Evolutionary conservation across 345 rosid genomes (phyloP).

Genomic region (Erysimum cheiranthoides): DNA sequence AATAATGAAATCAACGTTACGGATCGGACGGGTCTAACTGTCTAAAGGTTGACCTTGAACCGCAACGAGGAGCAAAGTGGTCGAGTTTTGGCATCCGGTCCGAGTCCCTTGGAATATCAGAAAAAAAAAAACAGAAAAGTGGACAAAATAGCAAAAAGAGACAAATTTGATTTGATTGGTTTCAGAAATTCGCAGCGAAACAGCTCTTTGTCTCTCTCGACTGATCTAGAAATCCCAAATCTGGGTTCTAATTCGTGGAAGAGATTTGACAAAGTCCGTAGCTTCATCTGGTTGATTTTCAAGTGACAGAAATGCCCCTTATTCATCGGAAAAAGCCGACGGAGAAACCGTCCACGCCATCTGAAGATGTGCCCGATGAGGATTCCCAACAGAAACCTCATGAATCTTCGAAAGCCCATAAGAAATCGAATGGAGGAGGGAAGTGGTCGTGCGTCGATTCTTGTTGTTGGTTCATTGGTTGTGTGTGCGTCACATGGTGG

Average conservation of each 20-base stretch:
- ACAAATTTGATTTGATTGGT: slow-evolving; percentile 34
- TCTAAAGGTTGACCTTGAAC: slow-evolving; percentile 12
- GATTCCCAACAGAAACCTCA: slow-evolving; percentile 35
- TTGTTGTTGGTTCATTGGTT: slow-evolving; percentile 92
- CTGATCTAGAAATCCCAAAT: slow-evolving; percentile 38
- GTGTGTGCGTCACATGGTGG: slow-evolving; percentile 90
- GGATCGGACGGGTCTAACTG: slow-evolving; percentile 20
- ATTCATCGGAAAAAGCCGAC: slow-evolving; percentile 43
- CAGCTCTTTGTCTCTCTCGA: slow-evolving; percentile 34
- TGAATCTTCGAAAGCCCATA: slow-evolving; percentile 39
- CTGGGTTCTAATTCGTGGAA: neutral
- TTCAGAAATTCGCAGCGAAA: slow-evolving; percentile 31
- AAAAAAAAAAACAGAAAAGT: slow-evolving; percentile 5
- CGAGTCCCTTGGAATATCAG: slow-evolving; percentile 9
- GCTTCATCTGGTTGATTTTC: neutral
- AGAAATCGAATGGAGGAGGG: slow-evolving; percentile 31
- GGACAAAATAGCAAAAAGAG: neutral
- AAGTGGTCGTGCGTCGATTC: slow-evolving; percentile 87
- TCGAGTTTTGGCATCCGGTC: slow-evolving; percentile 28
- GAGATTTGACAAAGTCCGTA: slow-evolving; percentile 1
- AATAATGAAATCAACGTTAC: slow-evolving; percentile 7
- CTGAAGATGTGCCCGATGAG: slow-evolving; percentile 16
- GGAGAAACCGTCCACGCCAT: slow-evolving; percentile 22
- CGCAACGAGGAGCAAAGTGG: slow-evolving; percentile 12
- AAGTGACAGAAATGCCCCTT: slow-evolving; percentile 35